Percentiles rank a stretch among this genome's conserved stretches.
phyloP scores from a whole-genome alignment of 345 rosid genomes.

The Arabidopsis thaliana region TAIR10.1 NC_003070.9:3139501-3140000 shows the following conservation, averaged over 20 bases:
- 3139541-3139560: slow-evolving; percentile 80
- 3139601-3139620: slow-evolving; percentile 17
- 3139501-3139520: slow-evolving; percentile 91
- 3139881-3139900: slow-evolving; percentile 9
- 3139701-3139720: background rate
- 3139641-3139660: slow-evolving; percentile 3
- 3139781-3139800: background rate
- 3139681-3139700: background rate
- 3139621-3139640: slow-evolving; percentile 11
- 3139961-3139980: background rate
- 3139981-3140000: background rate
- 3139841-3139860: background rate
- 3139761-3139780: slow-evolving; percentile 2
- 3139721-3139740: slow-evolving; percentile 2
- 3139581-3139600: slow-evolving; percentile 85
- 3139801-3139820: background rate
- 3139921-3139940: background rate
- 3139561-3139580: slow-evolving; percentile 85
- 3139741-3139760: slow-evolving; percentile 11
- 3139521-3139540: slow-evolving; percentile 75
- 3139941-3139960: slow-evolving; percentile 4
- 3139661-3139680: background rate
- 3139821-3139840: slow-evolving; percentile 25
- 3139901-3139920: background rate
- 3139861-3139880: slow-evolving; percentile 34